Evolutionary conservation across 1,284 basidiomycete species (phyloP).

Genomic region (Sanghuangporus weigelae): DNA sequence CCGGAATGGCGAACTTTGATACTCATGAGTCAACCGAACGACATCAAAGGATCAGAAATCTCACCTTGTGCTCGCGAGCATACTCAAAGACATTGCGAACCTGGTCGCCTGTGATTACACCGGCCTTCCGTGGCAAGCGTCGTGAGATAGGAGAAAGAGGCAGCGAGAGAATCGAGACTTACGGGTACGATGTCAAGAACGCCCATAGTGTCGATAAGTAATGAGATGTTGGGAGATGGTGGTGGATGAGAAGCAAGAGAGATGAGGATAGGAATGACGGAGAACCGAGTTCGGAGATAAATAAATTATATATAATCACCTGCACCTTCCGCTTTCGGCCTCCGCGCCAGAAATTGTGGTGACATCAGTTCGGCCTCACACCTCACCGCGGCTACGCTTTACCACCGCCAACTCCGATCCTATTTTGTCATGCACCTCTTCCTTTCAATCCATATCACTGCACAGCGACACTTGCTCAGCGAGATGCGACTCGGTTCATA

Average conservation of each 20-base stretch:
- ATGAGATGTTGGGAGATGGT: neutral
- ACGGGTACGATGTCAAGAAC: constrained; percentile 69
- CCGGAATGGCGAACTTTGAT: constrained; percentile 76
- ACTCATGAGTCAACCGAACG: neutral
- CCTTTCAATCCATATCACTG: too few species aligned
- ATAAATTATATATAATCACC: too few species aligned
- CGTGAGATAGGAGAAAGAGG: neutral
- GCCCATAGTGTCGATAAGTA: constrained; percentile 41
- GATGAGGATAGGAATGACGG: neutral
- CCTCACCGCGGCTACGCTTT: neutral
- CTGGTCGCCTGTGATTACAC: constrained; percentile 85
- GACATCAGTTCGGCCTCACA: too few species aligned
- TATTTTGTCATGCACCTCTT: neutral
- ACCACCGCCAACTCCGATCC: neutral
- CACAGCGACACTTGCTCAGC: too few species aligned
- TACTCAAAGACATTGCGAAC: constrained; percentile 87
- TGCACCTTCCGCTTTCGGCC: too few species aligned
- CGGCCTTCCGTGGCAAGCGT: constrained; percentile 46
- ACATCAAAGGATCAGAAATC: constrained; percentile 23
- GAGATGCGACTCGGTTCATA: too few species aligned
- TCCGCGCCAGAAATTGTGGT: too few species aligned
- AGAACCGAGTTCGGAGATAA: neutral
- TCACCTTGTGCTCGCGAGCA: constrained; percentile 76
- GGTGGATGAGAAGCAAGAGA: neutral
- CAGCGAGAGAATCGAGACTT: constrained; percentile 25